These are phyloP conservation scores for Exsudoporus floridanus DNA, from an alignment of 1,284 basidiomycete species.

Conservation along the genomic window DNA sequence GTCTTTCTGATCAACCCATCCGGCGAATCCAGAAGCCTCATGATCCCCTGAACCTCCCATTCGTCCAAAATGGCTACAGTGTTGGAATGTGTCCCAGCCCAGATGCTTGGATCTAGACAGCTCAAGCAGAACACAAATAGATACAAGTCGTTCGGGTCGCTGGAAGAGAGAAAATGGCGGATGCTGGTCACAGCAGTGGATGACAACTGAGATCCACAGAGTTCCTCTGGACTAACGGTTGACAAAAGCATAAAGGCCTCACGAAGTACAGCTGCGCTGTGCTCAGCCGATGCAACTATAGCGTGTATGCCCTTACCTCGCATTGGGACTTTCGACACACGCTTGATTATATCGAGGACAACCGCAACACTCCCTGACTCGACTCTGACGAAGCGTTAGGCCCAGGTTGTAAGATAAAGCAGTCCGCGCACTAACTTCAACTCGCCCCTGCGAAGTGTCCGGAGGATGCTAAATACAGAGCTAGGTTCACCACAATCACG, in stretches of 20 bases:
- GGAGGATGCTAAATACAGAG: slow-evolving; percentile 16
- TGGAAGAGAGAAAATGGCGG: slow-evolving; percentile 55
- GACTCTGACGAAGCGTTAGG: slow-evolving; percentile 32
- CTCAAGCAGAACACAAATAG: slow-evolving; percentile 63
- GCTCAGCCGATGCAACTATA: slow-evolving; percentile 1
- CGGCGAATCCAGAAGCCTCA: slow-evolving; percentile 59
- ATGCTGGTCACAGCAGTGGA: slow-evolving; percentile 47
- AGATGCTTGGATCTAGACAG: slow-evolving; percentile 54
- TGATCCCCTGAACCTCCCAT: slow-evolving; percentile 67
- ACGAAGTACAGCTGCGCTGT: slow-evolving; percentile 41
- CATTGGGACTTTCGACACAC: slow-evolving; percentile 31
- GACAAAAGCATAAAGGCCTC: slow-evolving; percentile 54
- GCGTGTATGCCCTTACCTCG: slow-evolving; percentile 33
- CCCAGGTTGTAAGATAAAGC: slow-evolving; percentile 15
- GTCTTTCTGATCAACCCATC: slow-evolving; percentile 59
- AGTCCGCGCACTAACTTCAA: slow-evolving; percentile 20
- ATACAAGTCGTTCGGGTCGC: slow-evolving; percentile 58
- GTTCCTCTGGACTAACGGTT: slow-evolving; percentile 29
- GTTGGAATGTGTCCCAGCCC: slow-evolving; percentile 60
- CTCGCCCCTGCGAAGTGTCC: slow-evolving; percentile 20
- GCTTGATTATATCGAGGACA: slow-evolving; percentile 44
- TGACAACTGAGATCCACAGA: slow-evolving; percentile 33
- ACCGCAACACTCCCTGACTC: slow-evolving; percentile 26
- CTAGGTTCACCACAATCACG: slow-evolving; percentile 7
- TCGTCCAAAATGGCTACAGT: slow-evolving; percentile 55